phyloP scores from a whole-genome alignment of 1,284 basidiomycete species.

The Leucoagaricus sp. region DNA sequence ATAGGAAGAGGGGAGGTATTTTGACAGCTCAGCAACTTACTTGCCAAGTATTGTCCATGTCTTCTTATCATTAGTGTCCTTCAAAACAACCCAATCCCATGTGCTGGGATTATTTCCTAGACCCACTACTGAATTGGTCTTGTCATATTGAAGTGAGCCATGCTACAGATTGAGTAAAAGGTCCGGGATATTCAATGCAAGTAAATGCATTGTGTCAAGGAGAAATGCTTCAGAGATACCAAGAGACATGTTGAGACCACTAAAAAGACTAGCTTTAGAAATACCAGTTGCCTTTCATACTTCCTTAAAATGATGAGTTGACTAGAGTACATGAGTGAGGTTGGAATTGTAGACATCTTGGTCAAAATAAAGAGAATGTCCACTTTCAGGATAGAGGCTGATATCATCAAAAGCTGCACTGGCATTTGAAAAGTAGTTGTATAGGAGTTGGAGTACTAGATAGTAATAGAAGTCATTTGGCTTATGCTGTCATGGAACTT shows the following conservation, averaged over 20 bases:
- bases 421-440: background rate
- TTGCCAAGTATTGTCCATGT: constrained; percentile 29
- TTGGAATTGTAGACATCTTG: background rate
- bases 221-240: constrained; percentile 30
- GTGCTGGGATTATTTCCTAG: constrained; percentile 19
- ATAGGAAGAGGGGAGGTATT: constrained; percentile 34
- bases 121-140: too few species aligned
- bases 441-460: background rate
- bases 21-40: too few species aligned
- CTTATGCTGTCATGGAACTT: background rate
- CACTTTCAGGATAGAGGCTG: background rate
- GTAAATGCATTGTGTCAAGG: constrained; percentile 37
- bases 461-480: background rate
- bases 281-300: constrained; percentile 25
- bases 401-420: constrained; percentile 15
- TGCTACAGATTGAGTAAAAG: too few species aligned
- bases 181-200: constrained; percentile 24
- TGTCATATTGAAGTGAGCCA: too few species aligned
- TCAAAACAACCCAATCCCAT: constrained; percentile 37
- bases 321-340: constrained; percentile 17
- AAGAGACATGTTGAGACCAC: constrained; percentile 20
- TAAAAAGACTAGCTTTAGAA: constrained; percentile 27
- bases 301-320: background rate
- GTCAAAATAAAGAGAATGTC: background rate
- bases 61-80: constrained; percentile 10